Evolutionary conservation across 306 rosid genomes (phyloP).

Genomic region (Ochetophila trinervis): DNA sequence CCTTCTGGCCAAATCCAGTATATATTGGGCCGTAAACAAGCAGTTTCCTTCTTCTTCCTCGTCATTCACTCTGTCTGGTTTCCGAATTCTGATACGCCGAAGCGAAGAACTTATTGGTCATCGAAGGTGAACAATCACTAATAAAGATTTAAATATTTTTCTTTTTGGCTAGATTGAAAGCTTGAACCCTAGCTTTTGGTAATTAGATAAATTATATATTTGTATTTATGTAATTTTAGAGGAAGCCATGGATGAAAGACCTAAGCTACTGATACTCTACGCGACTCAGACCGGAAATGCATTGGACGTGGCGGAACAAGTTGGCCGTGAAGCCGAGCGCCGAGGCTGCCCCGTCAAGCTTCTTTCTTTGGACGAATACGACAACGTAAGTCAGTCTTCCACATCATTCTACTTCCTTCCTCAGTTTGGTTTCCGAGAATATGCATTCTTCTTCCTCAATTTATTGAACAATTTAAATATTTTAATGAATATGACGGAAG

Average conservation of each 20-base stretch:
- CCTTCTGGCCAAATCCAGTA: no score
- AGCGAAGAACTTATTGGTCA: no score
- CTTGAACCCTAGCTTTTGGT: no score
- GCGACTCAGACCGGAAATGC: conserved; percentile 88
- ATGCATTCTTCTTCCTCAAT: neutral
- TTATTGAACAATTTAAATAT: neutral
- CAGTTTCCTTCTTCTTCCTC: no score
- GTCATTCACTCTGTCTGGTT: no score
- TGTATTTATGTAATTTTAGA: no score
- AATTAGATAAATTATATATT: no score
- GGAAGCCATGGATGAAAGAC: conserved; percentile 32
- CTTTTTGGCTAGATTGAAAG: no score
- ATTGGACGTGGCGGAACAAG: conserved; percentile 79
- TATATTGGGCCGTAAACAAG: no score
- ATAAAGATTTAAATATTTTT: no score
- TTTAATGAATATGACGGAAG: neutral
- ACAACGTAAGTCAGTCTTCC: conserved; percentile 42
- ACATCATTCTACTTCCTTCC: neutral
- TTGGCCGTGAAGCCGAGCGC: conserved; percentile 79
- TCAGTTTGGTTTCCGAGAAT: conserved; percentile 14
- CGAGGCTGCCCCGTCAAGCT: conserved; percentile 51
- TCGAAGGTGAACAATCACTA: no score
- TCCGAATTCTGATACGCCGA: no score
- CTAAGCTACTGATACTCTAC: conserved; percentile 56
- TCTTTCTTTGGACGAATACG: conserved; percentile 60